These are phyloP conservation scores for Chlorella ohadii DNA, from an alignment of 139 green algal species.

Conservation along the genomic window DNA sequence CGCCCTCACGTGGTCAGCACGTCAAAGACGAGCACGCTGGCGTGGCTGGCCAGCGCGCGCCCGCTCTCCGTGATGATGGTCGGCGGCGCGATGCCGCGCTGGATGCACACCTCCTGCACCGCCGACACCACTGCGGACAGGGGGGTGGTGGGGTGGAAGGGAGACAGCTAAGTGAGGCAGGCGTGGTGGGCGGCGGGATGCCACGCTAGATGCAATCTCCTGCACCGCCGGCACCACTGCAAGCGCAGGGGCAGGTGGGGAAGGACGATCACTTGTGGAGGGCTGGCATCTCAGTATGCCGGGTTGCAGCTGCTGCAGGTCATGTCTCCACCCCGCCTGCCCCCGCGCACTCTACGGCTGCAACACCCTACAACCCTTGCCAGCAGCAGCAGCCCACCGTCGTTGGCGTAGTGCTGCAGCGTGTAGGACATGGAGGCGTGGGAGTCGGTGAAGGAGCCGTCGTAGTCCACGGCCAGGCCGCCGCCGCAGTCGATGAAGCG, in stretches of 20 bases:
- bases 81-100: conserved; percentile 53
- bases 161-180: too few species aligned
- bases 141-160: neutral
- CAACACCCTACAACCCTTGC: too few species aligned
- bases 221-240: too few species aligned
- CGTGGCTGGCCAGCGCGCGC: conserved; percentile 67
- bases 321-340: too few species aligned
- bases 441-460: conserved; percentile 54
- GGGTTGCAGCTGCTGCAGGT: too few species aligned
- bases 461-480: conserved; percentile 70
- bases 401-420: conserved; percentile 41
- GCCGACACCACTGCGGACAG: conserved; percentile 24
- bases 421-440: conserved; percentile 58
- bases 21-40: conserved; percentile 75
- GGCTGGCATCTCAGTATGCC: too few species aligned
- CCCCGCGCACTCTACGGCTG: too few species aligned
- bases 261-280: too few species aligned
- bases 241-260: too few species aligned
- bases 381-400: too few species aligned
- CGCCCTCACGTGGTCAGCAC: conserved; percentile 53
- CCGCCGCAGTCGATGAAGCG: conserved; percentile 66
- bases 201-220: too few species aligned
- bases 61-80: conserved; percentile 68
- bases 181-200: too few species aligned
- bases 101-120: conserved; percentile 64